Percentiles rank a stretch among this genome's conserved stretches.
Conservation (phyloP, 148 eudicot genomes). For the Amaranthus palmeri region DNA sequence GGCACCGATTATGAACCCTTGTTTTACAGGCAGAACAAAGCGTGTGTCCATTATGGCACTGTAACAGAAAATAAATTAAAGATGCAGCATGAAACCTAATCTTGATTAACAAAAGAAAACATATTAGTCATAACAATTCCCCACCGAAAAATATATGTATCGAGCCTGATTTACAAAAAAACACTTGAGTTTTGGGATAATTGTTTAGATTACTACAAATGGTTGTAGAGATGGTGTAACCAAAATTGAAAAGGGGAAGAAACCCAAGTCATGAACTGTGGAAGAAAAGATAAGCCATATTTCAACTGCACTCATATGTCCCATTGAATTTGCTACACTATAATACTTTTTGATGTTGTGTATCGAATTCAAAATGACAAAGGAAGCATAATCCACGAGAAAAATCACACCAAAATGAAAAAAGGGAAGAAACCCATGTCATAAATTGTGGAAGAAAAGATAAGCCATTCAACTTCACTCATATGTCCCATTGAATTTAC, state of each 20-base stretch:
- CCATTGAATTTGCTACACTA: too few species aligned
- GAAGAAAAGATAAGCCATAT: background rate
- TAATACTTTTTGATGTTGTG: too few species aligned
- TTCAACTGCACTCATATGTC: background rate
- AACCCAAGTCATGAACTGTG: background rate
- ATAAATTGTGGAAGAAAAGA: background rate
- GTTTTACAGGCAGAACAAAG: slow-evolving; percentile 38
- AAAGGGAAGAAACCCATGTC: background rate
- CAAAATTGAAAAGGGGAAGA: background rate
- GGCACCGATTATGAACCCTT: slow-evolving; percentile 38
- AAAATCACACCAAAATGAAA: background rate
- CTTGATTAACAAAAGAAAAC: background rate
- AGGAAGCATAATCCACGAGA: background rate
- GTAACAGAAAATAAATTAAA: slow-evolving; percentile 2
- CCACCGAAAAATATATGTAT: background rate
- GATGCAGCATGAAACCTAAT: background rate
- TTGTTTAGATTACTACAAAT: background rate
- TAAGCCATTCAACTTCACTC: background rate
- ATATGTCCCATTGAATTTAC: too few species aligned
- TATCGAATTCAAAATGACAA: too few species aligned
- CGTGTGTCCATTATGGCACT: slow-evolving; percentile 41
- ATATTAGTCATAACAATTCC: background rate
- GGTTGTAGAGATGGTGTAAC: background rate
- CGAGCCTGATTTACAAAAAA: background rate
- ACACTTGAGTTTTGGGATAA: too few species aligned